phyloP scores from a whole-genome alignment of 495 filamentous ascomycete species.

The Aspergillus hancockii region DNA sequence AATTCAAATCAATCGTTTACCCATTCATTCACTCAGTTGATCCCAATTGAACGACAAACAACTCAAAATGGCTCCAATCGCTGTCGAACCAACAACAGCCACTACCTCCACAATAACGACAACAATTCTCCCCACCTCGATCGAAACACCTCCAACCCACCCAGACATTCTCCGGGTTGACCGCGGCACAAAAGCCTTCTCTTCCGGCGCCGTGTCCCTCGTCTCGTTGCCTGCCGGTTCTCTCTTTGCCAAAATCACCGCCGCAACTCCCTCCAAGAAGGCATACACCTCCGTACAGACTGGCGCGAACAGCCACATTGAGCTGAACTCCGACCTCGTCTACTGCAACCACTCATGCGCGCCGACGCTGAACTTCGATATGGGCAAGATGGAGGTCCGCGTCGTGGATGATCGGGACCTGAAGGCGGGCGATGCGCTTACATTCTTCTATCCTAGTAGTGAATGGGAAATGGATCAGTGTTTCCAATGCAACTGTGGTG shows the following conservation, averaged over 20 bases:
- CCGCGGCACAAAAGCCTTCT: slow-evolving; percentile 50
- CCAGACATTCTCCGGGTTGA: slow-evolving; percentile 36
- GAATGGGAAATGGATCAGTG: slow-evolving; percentile 77
- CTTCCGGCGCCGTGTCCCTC: slow-evolving; percentile 61
- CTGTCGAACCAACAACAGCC: slow-evolving; percentile 13
- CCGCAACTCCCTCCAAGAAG: slow-evolving; percentile 56
- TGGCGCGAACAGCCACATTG: slow-evolving; percentile 60
- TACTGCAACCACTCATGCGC: slow-evolving; percentile 76
- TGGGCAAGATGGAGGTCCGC: slow-evolving; percentile 60
- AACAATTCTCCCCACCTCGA: slow-evolving; percentile 15
- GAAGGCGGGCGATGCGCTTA: slow-evolving; percentile 62
- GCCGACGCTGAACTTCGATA: slow-evolving; percentile 72
- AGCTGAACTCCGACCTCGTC: slow-evolving; percentile 73
- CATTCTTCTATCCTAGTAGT: slow-evolving; percentile 78
- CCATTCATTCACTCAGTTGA: not conserved
- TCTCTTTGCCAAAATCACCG: slow-evolving; percentile 54
- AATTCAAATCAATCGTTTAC: not conserved
- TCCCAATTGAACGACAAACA: not conserved
- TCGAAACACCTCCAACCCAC: slow-evolving; percentile 31
- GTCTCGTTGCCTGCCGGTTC: slow-evolving; percentile 62
- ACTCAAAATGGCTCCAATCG: slow-evolving; percentile 23
- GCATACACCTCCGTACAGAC: slow-evolving; percentile 74
- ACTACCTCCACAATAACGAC: slow-evolving; percentile 9
- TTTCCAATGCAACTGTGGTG: slow-evolving; percentile 67
- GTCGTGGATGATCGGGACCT: slow-evolving; percentile 56